These are phyloP conservation scores for Phlebiopsis gigantea DNA, from an alignment of 768 basidiomycete species.

Conservation along the genomic window DNA sequence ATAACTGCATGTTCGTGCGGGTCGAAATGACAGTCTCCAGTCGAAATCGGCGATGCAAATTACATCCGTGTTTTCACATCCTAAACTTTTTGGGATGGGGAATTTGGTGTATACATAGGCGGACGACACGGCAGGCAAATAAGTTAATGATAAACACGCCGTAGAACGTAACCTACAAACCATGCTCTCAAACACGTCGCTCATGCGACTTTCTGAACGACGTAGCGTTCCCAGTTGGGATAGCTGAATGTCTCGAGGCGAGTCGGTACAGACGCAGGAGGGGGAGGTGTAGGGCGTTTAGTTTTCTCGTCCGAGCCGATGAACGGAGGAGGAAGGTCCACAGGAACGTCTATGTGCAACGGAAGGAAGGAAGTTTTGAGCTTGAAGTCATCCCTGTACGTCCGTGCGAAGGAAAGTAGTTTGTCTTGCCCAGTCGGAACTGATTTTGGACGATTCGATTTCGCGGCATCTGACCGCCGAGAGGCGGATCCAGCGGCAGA, in stretches of 20 bases:
- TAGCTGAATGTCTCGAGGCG: slow-evolving; percentile 34
- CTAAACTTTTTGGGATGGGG: too few species aligned
- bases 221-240: slow-evolving; percentile 65
- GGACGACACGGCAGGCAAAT: neutral
- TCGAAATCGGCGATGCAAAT: too few species aligned
- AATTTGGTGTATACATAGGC: too few species aligned
- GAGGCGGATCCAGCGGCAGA: slow-evolving; percentile 15
- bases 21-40: too few species aligned
- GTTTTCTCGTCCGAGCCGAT: slow-evolving; percentile 6
- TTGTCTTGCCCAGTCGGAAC: neutral
- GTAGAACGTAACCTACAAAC: neutral
- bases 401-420: slow-evolving; percentile 48
- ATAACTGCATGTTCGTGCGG: too few species aligned
- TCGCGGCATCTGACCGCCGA: slow-evolving; percentile 20
- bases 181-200: neutral
- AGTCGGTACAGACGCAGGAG: slow-evolving; percentile 30
- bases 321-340: slow-evolving; percentile 10
- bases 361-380: slow-evolving; percentile 48
- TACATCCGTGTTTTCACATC: too few species aligned
- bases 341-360: slow-evolving; percentile 33
- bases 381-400: slow-evolving; percentile 44
- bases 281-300: slow-evolving; percentile 20
- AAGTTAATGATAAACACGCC: neutral
- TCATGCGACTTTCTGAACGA: slow-evolving; percentile 36
- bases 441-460: neutral